Percentiles rank a stretch among this genome's conserved stretches.
phyloP scores from a whole-genome alignment of 78 protist genomes.

The Anaeramoeba flamelloides region DNA sequence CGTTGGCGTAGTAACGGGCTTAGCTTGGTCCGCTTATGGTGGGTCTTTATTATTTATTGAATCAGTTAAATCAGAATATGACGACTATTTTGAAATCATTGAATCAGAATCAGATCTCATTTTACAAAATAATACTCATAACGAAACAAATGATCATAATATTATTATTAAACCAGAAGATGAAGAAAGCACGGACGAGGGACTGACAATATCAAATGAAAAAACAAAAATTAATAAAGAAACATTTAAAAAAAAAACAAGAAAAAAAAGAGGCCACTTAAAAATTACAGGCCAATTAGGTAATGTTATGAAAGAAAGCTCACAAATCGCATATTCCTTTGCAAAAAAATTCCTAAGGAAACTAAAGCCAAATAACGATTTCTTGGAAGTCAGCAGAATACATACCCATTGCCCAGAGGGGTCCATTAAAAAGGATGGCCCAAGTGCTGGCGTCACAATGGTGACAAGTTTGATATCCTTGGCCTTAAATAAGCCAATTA shows the following conservation, averaged over 20 bases:
- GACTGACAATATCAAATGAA: no score
- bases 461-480: background rate
- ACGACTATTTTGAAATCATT: no score
- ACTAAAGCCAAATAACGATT: background rate
- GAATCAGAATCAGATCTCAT: no score
- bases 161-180: no score
- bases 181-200: no score
- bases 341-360: background rate
- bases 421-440: background rate
- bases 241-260: no score
- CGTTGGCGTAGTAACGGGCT: slow-evolving; percentile 62
- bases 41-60: slow-evolving; percentile 55
- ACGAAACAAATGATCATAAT: no score
- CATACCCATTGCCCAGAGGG: background rate
- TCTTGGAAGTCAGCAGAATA: background rate
- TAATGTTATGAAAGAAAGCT: background rate
- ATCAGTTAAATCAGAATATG: no score
- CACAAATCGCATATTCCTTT: background rate
- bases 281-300: background rate
- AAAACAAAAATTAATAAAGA: no score
- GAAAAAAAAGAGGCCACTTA: background rate
- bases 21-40: slow-evolving; percentile 62
- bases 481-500: background rate
- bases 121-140: no score
- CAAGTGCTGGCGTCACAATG: background rate